Percentiles rank a stretch among this genome's conserved stretches.
phyloP scores from a whole-genome alignment of 192 early-diverging fungal genomes.

The Backusella luteola region DNA sequence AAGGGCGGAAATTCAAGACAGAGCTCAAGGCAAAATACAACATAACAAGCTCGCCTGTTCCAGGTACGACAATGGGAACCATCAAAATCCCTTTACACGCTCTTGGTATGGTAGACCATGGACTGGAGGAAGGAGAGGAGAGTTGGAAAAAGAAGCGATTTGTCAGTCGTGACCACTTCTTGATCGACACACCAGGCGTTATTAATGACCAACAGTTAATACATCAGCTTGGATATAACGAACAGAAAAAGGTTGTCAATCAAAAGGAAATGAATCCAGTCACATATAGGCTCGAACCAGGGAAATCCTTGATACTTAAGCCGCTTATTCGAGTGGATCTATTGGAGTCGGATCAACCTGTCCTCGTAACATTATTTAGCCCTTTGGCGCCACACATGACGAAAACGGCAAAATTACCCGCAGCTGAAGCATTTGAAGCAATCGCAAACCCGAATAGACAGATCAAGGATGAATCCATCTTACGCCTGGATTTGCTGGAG shows the following conservation, averaged over 20 bases:
- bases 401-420: conserved; percentile 39
- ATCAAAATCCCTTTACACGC: conserved; percentile 54
- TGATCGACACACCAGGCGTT: conserved; percentile 66
- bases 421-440: conserved; percentile 25
- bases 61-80: conserved; percentile 74
- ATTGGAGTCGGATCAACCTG: conserved; percentile 39
- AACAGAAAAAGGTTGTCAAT: conserved; percentile 48
- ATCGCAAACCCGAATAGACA: not conserved
- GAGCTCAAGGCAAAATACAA: conserved; percentile 38
- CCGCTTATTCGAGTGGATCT: conserved; percentile 61
- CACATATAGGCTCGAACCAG: conserved; percentile 52
- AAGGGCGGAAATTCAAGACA: not conserved
- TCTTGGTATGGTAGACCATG: conserved; percentile 44
- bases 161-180: conserved; percentile 29
- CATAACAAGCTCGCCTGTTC: conserved; percentile 59
- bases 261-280: conserved; percentile 47
- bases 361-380: conserved; percentile 56
- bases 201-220: conserved; percentile 53
- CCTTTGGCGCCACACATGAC: conserved; percentile 58
- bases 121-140: conserved; percentile 33
- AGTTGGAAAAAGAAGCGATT: conserved; percentile 19
- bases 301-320: conserved; percentile 55
- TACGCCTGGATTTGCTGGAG: conserved; percentile 35
- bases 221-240: conserved; percentile 45
- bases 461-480: conserved; percentile 35